Evolutionary conservation across 2,329 filamentous ascomycete species (phyloP).

Genomic region (Pseudogymnoascus sp.): DNA sequence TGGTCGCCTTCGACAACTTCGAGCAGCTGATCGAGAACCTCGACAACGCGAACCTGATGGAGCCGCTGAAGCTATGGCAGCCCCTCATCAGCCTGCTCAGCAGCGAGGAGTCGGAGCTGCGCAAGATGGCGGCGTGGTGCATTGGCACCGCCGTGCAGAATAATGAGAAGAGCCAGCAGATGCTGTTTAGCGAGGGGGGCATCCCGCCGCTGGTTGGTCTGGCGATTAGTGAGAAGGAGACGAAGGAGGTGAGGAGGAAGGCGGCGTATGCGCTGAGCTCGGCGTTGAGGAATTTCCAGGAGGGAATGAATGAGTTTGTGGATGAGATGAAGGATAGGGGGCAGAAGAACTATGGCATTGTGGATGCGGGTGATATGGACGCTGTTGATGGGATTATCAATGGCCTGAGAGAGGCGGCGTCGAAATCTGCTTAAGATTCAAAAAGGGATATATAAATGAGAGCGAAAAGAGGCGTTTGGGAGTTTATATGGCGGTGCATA

Average conservation of each 20-base stretch:
- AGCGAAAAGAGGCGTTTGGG: constrained; percentile 2
- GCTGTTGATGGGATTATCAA: constrained; percentile 69
- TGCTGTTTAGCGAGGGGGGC: constrained; percentile 53
- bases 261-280: constrained; percentile 84
- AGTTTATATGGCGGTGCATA: constrained; percentile 1
- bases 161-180: constrained; percentile 78
- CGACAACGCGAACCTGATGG: constrained; percentile 95
- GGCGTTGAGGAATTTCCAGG: constrained; percentile 81
- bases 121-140: constrained; percentile 89
- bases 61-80: constrained; percentile 69
- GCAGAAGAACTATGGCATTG: constrained; percentile 44
- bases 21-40: constrained; percentile 86
- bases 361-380: constrained; percentile 86
- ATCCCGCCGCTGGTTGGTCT: constrained; percentile 63
- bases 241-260: constrained; percentile 67
- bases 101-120: constrained; percentile 61
- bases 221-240: constrained; percentile 50
- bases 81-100: constrained; percentile 66
- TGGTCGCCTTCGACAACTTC: constrained; percentile 88
- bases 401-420: constrained; percentile 49
- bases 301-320: constrained; percentile 63
- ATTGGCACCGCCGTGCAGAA: constrained; percentile 94
- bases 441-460: not conserved
- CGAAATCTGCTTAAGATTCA: not conserved
- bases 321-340: constrained; percentile 51